A percentile compares a stretch with the other conserved stretches of the same genome.
Conservation (phyloP, 1,284 basidiomycete genomes). For the Agroathelia rolfsii region DNA sequence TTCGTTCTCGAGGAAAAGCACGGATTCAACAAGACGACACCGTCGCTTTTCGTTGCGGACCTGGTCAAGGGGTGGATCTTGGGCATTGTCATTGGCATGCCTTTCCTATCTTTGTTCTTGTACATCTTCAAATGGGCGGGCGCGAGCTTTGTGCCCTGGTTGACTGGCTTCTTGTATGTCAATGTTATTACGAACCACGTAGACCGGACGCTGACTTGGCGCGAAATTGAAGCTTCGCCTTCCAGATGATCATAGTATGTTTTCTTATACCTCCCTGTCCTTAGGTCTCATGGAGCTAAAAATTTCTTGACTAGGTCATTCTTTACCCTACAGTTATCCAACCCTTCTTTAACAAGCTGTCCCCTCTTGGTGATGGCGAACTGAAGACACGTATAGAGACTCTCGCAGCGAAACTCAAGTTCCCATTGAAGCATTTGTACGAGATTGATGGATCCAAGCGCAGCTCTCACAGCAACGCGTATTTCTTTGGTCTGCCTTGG, state of each 20-base stretch:
- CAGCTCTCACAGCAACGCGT: slow-evolving; percentile 90
- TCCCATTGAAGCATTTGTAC: slow-evolving; percentile 91
- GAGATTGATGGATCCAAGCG: slow-evolving; percentile 97
- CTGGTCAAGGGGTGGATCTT: slow-evolving; percentile 74
- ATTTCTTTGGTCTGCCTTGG: slow-evolving; percentile 92
- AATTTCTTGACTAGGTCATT: no score
- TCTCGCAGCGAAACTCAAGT: slow-evolving; percentile 73
- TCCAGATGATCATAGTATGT: slow-evolving; percentile 83
- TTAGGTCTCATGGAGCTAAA: no score
- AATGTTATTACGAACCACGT: no score
- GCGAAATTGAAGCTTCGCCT: slow-evolving; percentile 60
- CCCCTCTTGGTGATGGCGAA: slow-evolving; percentile 70
- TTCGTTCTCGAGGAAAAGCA: slow-evolving; percentile 94
- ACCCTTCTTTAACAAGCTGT: slow-evolving; percentile 94
- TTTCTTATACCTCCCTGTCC: no score
- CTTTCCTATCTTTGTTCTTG: slow-evolving; percentile 82
- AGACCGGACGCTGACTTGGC: no score
- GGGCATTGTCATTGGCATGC: slow-evolving; percentile 71
- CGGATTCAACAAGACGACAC: slow-evolving; percentile 94
- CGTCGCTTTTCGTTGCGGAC: slow-evolving; percentile 66
- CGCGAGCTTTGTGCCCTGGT: slow-evolving; percentile 78
- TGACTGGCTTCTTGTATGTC: slow-evolving; percentile 76
- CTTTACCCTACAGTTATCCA: slow-evolving; percentile 88
- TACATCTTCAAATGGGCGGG: slow-evolving; percentile 92
- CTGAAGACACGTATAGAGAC: slow-evolving; percentile 66